phyloP scores from a whole-genome alignment of 441 rosid species.

The Croton laevigatus region DNA sequence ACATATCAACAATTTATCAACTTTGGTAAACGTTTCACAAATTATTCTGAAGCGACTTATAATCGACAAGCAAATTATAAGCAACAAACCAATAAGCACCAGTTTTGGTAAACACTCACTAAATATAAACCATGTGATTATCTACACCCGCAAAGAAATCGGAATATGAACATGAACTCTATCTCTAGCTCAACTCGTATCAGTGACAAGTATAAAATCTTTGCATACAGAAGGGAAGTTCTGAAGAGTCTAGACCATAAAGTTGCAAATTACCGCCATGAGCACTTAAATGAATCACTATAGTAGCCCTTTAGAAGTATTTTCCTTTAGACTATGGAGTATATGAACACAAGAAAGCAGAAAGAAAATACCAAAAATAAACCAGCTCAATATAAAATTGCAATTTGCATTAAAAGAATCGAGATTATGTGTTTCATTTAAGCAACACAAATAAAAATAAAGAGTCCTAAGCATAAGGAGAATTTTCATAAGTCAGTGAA shows the following conservation, averaged over 20 bases:
- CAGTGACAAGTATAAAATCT: neutral
- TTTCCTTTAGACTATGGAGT: neutral
- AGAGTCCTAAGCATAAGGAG: neutral
- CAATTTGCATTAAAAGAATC: neutral
- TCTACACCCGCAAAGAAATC: neutral
- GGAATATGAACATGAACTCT: neutral
- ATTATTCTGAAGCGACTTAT: too few relatives aligned
- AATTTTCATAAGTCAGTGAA: neutral
- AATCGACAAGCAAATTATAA: too few relatives aligned
- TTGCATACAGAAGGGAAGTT: too few relatives aligned
- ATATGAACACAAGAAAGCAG: conserved; percentile 1
- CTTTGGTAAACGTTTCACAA: too few relatives aligned
- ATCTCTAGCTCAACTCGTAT: neutral
- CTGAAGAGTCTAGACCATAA: too few relatives aligned
- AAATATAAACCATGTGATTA: neutral
- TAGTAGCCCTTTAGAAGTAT: neutral
- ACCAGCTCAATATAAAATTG: neutral
- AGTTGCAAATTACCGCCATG: neutral
- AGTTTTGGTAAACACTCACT: too few relatives aligned
- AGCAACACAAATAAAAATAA: neutral
- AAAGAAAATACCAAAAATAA: neutral
- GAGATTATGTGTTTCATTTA: neutral
- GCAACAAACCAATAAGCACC: too few relatives aligned
- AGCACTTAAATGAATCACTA: neutral
- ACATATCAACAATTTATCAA: too few relatives aligned